Percentiles rank a stretch among this genome's conserved stretches.
These are phyloP conservation scores for Dryadomyces sulphureus DNA, from an alignment of 2,329 filamentous ascomycete species.

Conservation along the genomic window DNA sequence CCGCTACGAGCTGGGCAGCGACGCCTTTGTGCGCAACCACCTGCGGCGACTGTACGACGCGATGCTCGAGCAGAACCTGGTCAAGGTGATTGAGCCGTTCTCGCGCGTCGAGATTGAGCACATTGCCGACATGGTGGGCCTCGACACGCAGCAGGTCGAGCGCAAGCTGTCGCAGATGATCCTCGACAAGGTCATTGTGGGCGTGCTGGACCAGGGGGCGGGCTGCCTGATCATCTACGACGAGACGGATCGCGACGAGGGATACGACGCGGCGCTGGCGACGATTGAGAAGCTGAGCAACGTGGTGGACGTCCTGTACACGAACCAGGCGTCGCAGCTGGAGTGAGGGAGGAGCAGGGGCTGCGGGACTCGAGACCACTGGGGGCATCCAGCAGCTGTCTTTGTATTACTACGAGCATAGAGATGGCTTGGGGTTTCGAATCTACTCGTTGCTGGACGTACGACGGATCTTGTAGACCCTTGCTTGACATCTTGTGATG, in stretches of 20 bases:
- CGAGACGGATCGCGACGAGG: conserved; percentile 82
- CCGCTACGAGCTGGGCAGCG: conserved; percentile 83
- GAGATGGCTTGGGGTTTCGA: neutral
- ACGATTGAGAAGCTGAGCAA: conserved; percentile 96
- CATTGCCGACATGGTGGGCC: conserved; percentile 91
- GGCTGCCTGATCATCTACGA: conserved; percentile 95
- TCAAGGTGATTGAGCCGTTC: conserved; percentile 99
- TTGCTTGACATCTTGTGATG: neutral
- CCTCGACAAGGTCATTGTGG: conserved; percentile 95
- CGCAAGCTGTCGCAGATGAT: conserved; percentile 99
- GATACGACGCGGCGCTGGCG: conserved; percentile 83
- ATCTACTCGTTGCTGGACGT: neutral
- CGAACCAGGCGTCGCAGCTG: conserved; percentile 88
- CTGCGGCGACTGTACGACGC: conserved; percentile 91
- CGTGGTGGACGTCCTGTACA: conserved; percentile 94
- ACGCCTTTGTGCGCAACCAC: conserved; percentile 94
- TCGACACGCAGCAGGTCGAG: conserved; percentile 94
- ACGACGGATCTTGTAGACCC: too few species aligned
- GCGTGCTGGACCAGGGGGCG: conserved; percentile 92
- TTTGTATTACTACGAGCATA: conserved; percentile 1
- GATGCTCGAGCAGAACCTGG: conserved; percentile 98
- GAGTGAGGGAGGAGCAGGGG: conserved; percentile 41
- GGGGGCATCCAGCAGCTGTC: neutral
- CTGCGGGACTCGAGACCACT: neutral
- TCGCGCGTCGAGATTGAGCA: conserved; percentile 93